phyloP scores from a whole-genome alignment of 345 rosid species.

The Cochlearia excelsa region DNA sequence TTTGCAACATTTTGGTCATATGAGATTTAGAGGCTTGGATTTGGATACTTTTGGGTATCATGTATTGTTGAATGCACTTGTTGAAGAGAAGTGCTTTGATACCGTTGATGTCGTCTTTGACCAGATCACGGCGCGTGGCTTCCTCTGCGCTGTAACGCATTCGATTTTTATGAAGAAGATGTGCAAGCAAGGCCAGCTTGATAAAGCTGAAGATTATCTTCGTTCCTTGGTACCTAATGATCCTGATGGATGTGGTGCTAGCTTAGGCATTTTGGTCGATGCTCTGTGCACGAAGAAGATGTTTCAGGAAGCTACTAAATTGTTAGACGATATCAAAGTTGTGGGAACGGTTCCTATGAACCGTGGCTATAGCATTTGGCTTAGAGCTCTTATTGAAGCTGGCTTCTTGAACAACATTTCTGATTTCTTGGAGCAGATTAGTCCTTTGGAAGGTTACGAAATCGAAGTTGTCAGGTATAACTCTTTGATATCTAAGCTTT shows the following conservation, averaged over 20 bases:
- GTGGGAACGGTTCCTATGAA: constrained; percentile 41
- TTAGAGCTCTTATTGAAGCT: constrained; percentile 46
- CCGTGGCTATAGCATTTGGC: constrained; percentile 59
- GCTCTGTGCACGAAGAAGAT: constrained; percentile 45
- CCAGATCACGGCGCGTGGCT: constrained; percentile 59
- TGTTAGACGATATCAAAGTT: constrained; percentile 54
- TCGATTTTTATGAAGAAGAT: constrained; percentile 56
- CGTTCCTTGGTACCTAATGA: constrained; percentile 35
- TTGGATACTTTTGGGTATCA: constrained; percentile 61
- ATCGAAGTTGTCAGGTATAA: constrained; percentile 61
- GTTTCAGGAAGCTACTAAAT: constrained; percentile 49
- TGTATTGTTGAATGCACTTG: constrained; percentile 68
- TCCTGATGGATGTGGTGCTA: constrained; percentile 36
- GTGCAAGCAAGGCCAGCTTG: constrained; percentile 55
- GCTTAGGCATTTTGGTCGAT: constrained; percentile 44
- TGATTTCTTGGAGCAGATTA: constrained; percentile 54
- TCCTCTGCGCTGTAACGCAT: constrained; percentile 45
- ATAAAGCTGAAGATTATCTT: constrained; percentile 55
- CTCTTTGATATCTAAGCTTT: constrained; percentile 48
- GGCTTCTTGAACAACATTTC: constrained; percentile 50
- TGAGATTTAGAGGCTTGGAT: constrained; percentile 77
- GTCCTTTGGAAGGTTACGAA: constrained; percentile 47
- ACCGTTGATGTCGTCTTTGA: constrained; percentile 43
- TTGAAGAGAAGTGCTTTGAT: constrained; percentile 56
- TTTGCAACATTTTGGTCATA: constrained; percentile 63